Evolutionary conservation across 176 grass and related monocot genomes (phyloP).

Genomic region (Avena atlantica): DNA sequence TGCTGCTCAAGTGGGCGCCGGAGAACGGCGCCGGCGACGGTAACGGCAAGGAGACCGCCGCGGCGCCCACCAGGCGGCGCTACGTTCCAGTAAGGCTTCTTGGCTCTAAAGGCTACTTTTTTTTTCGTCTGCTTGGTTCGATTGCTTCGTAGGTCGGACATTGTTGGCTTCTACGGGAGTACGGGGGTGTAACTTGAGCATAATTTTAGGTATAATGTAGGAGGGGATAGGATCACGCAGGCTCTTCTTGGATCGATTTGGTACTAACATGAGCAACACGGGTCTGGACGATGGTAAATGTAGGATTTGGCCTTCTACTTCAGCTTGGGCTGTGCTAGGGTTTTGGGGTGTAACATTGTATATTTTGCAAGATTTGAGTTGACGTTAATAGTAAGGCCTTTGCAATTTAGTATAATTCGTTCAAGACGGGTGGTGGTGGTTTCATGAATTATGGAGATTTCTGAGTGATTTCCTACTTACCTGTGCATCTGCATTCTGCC

Average conservation of each 20-base stretch:
- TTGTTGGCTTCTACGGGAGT: not conserved
- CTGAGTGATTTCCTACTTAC: not conserved
- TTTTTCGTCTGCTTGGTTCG: not conserved
- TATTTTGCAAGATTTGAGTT: not conserved
- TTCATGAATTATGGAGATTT: slow-evolving; percentile 17
- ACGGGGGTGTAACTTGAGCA: not conserved
- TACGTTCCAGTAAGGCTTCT: slow-evolving; percentile 66
- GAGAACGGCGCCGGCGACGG: slow-evolving; percentile 27
- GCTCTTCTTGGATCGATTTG: not conserved
- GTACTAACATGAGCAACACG: not conserved
- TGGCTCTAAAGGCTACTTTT: not conserved
- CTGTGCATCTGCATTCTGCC: not conserved
- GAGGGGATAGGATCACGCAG: not conserved
- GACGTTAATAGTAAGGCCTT: not conserved
- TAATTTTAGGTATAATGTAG: not conserved
- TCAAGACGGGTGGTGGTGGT: not conserved
- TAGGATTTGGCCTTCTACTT: not conserved
- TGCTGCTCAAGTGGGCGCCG: slow-evolving; percentile 84
- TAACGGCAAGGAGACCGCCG: slow-evolving; percentile 17
- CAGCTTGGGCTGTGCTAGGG: slow-evolving; percentile 30
- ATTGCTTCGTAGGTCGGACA: slow-evolving; percentile 9
- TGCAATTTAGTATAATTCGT: not conserved
- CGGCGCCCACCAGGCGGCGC: slow-evolving; percentile 53
- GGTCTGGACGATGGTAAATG: not conserved
- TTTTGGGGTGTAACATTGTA: not conserved